A percentile compares a stretch with the other conserved stretches of the same genome.
Conservation (phyloP, 106 monocot genomes). For the Dioscorea dumetorum region DNA sequence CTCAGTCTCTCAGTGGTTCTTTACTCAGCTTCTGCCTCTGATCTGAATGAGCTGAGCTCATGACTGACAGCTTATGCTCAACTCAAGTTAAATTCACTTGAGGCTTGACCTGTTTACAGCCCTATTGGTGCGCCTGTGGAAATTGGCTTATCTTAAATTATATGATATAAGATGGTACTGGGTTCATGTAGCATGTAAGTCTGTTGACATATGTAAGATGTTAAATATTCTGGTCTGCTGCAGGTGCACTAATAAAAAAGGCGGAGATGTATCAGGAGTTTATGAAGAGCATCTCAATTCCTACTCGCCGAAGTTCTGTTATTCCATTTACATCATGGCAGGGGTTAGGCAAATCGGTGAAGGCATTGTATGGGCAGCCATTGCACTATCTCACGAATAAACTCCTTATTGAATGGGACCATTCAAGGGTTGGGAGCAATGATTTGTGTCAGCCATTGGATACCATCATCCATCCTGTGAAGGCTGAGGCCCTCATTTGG, state of each 20-base stretch:
- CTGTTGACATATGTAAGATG: background rate
- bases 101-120: background rate
- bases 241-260: constrained; percentile 53
- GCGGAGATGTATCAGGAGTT: constrained; percentile 86
- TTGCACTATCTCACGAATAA: constrained; percentile 79
- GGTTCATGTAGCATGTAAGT: background rate
- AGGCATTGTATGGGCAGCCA: constrained; percentile 66
- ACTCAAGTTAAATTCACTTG: too few relatives aligned
- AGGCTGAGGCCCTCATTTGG: constrained; percentile 86
- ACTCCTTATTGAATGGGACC: constrained; percentile 60
- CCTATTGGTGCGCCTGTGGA: background rate
- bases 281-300: constrained; percentile 66
- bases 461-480: constrained; percentile 53
- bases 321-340: constrained; percentile 77
- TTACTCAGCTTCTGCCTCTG: too few relatives aligned
- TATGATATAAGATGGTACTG: background rate
- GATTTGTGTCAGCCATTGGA: constrained; percentile 41
- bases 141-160: background rate
- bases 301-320: constrained; percentile 36
- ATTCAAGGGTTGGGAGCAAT: constrained; percentile 36
- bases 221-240: constrained; percentile 17
- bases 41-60: background rate
- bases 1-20: too few relatives aligned
- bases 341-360: constrained; percentile 57
- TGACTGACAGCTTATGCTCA: too few relatives aligned